Conservation (phyloP, 768 basidiomycete species). For the Lentinula lateritia region DNA sequence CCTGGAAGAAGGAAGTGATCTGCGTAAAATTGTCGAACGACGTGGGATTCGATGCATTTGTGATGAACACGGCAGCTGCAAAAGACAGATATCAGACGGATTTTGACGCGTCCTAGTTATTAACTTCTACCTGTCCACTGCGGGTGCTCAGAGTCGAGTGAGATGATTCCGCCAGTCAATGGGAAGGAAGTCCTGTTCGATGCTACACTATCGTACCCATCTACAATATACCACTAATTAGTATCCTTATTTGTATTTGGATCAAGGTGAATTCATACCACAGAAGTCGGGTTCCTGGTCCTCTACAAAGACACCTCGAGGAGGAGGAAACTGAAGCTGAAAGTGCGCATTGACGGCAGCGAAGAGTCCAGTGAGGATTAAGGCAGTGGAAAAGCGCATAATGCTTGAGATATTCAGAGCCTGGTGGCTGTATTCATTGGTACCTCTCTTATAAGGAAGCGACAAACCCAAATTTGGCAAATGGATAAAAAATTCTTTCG, state of each 20-base stretch:
- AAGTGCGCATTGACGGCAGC: conserved; percentile 65
- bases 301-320: conserved; percentile 66
- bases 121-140: conserved; percentile 44
- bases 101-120: neutral
- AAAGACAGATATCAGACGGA: neutral
- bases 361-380: conserved; percentile 31
- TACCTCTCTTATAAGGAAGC: neutral
- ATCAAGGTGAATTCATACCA: conserved; percentile 36
- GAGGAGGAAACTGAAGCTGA: conserved; percentile 68
- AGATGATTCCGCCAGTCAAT: conserved; percentile 53
- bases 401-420: neutral
- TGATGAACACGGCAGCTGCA: conserved; percentile 49
- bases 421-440: neutral
- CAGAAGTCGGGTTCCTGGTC: conserved; percentile 59
- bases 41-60: conserved; percentile 52
- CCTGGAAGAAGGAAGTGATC: conserved; percentile 44
- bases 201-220: conserved; percentile 54
- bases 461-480: neutral
- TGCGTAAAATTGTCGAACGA: conserved; percentile 59
- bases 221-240: conserved; percentile 26
- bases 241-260: neutral
- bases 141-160: conserved; percentile 61
- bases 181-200: conserved; percentile 66
- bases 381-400: conserved; percentile 14
- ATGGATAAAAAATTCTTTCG: neutral